These are phyloP conservation scores for Penicillium paradoxum DNA, from an alignment of 495 filamentous ascomycete species.

Conservation along the genomic window DNA sequence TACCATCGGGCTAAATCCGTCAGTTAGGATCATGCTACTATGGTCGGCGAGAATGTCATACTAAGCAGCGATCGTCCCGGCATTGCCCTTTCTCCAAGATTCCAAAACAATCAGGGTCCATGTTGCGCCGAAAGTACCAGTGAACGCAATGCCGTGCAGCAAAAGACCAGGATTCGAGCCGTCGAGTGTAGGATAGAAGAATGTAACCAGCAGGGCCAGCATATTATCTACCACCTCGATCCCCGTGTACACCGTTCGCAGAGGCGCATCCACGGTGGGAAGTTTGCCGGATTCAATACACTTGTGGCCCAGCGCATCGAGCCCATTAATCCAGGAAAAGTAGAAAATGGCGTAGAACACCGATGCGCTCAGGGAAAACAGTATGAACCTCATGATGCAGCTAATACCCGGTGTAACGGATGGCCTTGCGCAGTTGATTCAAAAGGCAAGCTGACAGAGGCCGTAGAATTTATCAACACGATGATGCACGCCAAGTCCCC, in stretches of 20 bases:
- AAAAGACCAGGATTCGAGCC: slow-evolving; percentile 40
- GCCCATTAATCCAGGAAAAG: slow-evolving; percentile 39
- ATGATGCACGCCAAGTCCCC: background rate
- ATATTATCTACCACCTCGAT: slow-evolving; percentile 43
- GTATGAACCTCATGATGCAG: slow-evolving; percentile 26
- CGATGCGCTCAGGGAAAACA: slow-evolving; percentile 39
- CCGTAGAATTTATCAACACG: background rate
- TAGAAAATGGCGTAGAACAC: slow-evolving; percentile 42
- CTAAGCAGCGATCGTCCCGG: slow-evolving; percentile 48
- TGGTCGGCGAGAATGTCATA: slow-evolving; percentile 23
- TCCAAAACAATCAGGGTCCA: slow-evolving; percentile 56
- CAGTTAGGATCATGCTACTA: background rate
- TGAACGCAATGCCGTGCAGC: slow-evolving; percentile 47
- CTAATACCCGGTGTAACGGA: background rate
- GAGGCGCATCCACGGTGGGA: slow-evolving; percentile 34
- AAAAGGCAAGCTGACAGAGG: background rate
- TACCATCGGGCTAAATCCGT: slow-evolving; percentile 35
- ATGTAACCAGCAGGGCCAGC: slow-evolving; percentile 42
- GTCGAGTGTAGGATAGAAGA: slow-evolving; percentile 55
- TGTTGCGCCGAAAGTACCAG: slow-evolving; percentile 50
- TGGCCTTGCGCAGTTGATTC: background rate
- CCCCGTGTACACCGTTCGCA: slow-evolving; percentile 49
- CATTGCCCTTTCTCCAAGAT: slow-evolving; percentile 51
- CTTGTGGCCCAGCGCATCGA: slow-evolving; percentile 24
- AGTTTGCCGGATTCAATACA: slow-evolving; percentile 31